Base-by-base conservation (phyloP, 1,139 yeast genomes). In the Suhomyces kunorum region DNA sequence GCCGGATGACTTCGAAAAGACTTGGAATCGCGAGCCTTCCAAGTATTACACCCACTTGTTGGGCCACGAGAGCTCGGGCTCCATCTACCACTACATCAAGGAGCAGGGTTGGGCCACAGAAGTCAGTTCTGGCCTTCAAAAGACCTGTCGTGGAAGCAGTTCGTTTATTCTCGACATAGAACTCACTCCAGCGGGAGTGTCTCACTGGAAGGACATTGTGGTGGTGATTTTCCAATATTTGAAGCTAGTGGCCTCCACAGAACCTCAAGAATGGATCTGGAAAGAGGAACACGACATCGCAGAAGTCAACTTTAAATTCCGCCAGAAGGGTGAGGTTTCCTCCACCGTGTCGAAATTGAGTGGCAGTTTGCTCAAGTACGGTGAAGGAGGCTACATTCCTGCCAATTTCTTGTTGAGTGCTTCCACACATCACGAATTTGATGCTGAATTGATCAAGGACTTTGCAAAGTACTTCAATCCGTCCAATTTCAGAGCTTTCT, bases 51-150 rank as follows among this genome's bases (percentile, higher is more conserved):
- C 92, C 18, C 97, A 90, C 59, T 69, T 92, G 42, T 65, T 92
- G 41, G 98, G 98, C 24, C 98, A 92, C 59, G 98, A 92, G 65
- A 87, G 88, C 39, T 73, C 81, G 39, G 98, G 98, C 1, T 87
- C 96, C 1, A 63, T 92, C 13, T 70, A 87, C 27, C 76, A 81
- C 40, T 75, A 72, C 49, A 74, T 90, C 48, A 90, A 89, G 63
- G 64, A 68, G 30, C 68, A 76, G 47, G 87, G 92, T 8, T 87
- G 92, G 88, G 95, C 89, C 5, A 84, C 79, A 47, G 83, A 78
- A 12, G 72, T 92, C 39, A 78, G 88, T 24, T 81, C 92, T 23
- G 96, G 96, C 8, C 76, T 80, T 30, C 75, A 78, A 55, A 78
- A 78, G 34, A 76, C 88, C 9, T 83, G 90, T 34, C 74, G 79